Conservation (phyloP, 768 basidiomycete species). For the Rhodosporidiobolus sp. region DNA sequence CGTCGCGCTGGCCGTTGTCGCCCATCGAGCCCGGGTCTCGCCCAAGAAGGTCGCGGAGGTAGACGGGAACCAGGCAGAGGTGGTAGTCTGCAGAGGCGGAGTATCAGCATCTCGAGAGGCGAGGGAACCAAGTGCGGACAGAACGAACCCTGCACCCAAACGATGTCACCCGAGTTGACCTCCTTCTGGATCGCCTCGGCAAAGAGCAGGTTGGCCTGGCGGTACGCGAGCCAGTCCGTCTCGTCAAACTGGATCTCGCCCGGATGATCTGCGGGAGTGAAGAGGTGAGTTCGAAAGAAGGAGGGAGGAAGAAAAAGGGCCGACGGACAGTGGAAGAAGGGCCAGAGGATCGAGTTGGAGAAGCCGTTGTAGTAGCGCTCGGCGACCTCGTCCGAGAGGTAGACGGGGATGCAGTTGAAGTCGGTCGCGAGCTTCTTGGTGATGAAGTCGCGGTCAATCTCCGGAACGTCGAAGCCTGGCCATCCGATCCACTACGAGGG, state of each 20-base stretch:
- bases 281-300: neutral
- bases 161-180: constrained; percentile 81
- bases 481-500: too few species aligned
- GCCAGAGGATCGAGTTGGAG: constrained; percentile 99
- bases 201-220: constrained; percentile 92
- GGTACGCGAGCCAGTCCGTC: constrained; percentile 95
- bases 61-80: constrained; percentile 95
- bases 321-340: constrained; percentile 75
- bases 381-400: constrained; percentile 96
- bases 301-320: neutral
- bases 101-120: too few species aligned
- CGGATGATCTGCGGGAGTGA: constrained; percentile 59
- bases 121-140: neutral
- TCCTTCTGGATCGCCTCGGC: constrained; percentile 81
- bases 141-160: constrained; percentile 78
- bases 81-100: constrained; percentile 63
- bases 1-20: constrained; percentile 60
- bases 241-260: constrained; percentile 99
- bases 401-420: constrained; percentile 95
- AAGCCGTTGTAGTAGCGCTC: constrained; percentile 98
- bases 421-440: constrained; percentile 90
- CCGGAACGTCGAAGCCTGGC: constrained; percentile 77
- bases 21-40: constrained; percentile 51
- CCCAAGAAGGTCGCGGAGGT: constrained; percentile 78
- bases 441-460: constrained; percentile 83